Evolutionary conservation across 306 rosid genomes (phyloP), one percentile per base, ranked within the genome.

Genomic region (Cicer pinnatifidum): DNA sequence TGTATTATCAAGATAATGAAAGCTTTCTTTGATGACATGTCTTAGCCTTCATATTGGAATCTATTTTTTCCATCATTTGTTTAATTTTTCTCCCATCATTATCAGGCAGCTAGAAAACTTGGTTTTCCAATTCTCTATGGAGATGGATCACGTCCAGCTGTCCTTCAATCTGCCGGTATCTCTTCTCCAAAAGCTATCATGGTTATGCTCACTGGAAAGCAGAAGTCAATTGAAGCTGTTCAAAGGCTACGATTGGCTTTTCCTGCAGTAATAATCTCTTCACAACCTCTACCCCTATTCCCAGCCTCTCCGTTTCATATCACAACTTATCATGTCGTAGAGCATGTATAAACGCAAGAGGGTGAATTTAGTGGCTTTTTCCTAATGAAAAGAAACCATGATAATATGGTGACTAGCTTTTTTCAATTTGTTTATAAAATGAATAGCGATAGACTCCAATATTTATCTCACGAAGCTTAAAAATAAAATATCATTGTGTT

Each of bases 131-230:
- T 85, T 82, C 85, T 90, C 53, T 91, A 88, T 1, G 99, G 99
- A 75, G 99, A 95, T 62, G 99, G 99, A 74, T 95, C 99, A 9
- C 84, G 96, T 45, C 89, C 97, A 17, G 82, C 87, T 10, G 99
- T 95, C 81, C 89, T 95, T 76, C 89, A 88, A 47, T 89, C 99
- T 76, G 99, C 99, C 8, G 99, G 99, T 71, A 88, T 95, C 80
- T 61, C 84, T 50, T 92, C 90, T 40, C 99, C 99, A 5, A 95
- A 95, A 85, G 99, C 97, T 82, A 89, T 95, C 57, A 88, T 95
- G 97, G 84, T 95, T 79, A 90, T 95, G 97, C 89, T 88, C 82
- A 86, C 90, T 5, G 91, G 83, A 28, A 90, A 84, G 82, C 53
- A 78, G 74, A 86, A 73, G 78, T 79, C 97, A 63, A 39, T 75